These are phyloP conservation scores for Arbutus unedo DNA, from an alignment of 148 eudicot species.

Conservation along the genomic window DNA sequence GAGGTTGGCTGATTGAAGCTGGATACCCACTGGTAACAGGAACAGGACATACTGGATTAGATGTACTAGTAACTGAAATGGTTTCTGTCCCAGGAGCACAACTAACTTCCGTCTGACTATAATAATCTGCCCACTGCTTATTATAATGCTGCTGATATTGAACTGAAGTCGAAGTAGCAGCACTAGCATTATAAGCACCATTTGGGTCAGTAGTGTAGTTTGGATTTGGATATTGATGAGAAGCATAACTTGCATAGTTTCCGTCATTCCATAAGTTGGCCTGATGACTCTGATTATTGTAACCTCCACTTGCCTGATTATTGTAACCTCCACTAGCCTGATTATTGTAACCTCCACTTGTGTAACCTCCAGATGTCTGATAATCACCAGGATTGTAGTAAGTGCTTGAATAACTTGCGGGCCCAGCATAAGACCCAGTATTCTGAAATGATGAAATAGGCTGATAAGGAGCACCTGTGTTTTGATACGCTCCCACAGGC, in stretches of 20 bases:
- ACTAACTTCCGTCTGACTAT: conserved; percentile 82
- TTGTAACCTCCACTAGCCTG: conserved; percentile 7
- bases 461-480: conserved; percentile 99
- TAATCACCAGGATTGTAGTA: conserved; percentile 99
- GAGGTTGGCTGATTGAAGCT: conserved; percentile 54
- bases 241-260: conserved; percentile 54
- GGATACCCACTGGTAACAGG: conserved; percentile 61
- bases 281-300: conserved; percentile 70
- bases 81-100: conserved; percentile 99
- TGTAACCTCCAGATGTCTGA: conserved; percentile 93
- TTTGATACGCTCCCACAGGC: conserved; percentile 86
- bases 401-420: conserved; percentile 98
- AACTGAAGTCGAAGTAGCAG: conserved; percentile 41
- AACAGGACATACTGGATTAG: conserved; percentile 46
- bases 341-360: too few species aligned
- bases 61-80: conserved; percentile 45
- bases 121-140: conserved; percentile 97
- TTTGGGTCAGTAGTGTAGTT: conserved; percentile 66
- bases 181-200: conserved; percentile 59
- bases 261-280: conserved; percentile 76
- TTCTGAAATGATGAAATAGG: conserved; percentile 98
- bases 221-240: conserved; percentile 66
- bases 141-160: conserved; percentile 75
- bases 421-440: conserved; percentile 97
- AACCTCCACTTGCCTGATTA: conserved; percentile 45